These are phyloP conservation scores for Annulohypoxylon truncatum DNA, from an alignment of 2,329 filamentous ascomycete genomes.

Conservation along the genomic window DNA sequence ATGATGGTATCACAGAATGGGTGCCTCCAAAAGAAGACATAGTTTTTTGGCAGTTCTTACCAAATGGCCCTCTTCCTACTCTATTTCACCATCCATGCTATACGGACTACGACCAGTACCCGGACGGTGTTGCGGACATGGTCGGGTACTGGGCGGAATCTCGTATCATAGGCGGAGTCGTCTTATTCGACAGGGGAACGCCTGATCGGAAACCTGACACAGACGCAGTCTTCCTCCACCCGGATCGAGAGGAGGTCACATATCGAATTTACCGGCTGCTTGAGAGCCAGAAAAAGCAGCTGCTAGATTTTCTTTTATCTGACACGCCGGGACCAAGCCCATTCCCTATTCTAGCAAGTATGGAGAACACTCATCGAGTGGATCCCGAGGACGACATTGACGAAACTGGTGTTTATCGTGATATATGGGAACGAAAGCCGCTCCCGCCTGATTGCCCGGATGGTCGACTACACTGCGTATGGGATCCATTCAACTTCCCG, in stretches of 20 bases:
- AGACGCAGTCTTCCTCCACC: conserved; percentile 34
- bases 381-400: conserved; percentile 46
- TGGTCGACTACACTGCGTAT: not conserved
- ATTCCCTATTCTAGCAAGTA: conserved; percentile 17
- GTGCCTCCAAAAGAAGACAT: conserved; percentile 10
- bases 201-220: conserved; percentile 4
- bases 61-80: too few species aligned
- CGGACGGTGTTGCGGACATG: conserved; percentile 42
- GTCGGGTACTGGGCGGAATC: conserved; percentile 47
- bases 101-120: conserved; percentile 38
- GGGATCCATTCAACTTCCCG: not conserved
- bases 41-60: conserved; percentile 2
- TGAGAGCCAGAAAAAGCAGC: conserved; percentile 31
- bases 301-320: conserved; percentile 34
- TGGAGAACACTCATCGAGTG: conserved; percentile 41
- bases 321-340: conserved; percentile 1
- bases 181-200: conserved; percentile 43
- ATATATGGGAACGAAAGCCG: conserved; percentile 46
- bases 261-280: conserved; percentile 40
- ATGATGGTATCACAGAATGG: conserved; percentile 20
- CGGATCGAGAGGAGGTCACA: conserved; percentile 17
- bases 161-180: conserved; percentile 44
- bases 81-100: conserved; percentile 20
- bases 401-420: conserved; percentile 45
- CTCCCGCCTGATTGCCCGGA: conserved; percentile 7